Evolutionary conservation across 305 asterid species (phyloP).

Genomic region (Solanum hybrid): DNA sequence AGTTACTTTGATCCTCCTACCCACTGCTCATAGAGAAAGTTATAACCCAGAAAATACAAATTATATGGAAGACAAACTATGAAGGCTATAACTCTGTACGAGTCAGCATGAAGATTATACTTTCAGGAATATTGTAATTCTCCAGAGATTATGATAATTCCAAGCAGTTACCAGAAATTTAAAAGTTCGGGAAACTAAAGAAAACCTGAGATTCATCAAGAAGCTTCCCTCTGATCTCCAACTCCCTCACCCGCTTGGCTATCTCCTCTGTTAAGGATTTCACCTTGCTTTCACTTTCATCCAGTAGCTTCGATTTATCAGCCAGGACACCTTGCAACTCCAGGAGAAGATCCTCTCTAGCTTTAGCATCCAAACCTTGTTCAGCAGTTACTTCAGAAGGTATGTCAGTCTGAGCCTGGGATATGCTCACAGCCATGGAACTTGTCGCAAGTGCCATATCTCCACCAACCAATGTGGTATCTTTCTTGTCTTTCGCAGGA

Average conservation of each 20-base stretch:
- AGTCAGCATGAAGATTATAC: not conserved
- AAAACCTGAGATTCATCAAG: conserved; percentile 97
- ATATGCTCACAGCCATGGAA: conserved; percentile 77
- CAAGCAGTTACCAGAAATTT: not conserved
- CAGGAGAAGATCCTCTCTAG: conserved; percentile 29
- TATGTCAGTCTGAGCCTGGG: conserved; percentile 38
- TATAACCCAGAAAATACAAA: not conserved
- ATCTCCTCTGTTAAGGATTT: conserved; percentile 53
- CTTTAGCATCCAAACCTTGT: conserved; percentile 37
- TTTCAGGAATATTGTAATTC: not conserved
- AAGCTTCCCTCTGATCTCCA: conserved; percentile 73
- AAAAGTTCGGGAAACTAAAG: not conserved
- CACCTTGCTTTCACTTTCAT: conserved; percentile 51
- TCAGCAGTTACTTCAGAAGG: conserved; percentile 31
- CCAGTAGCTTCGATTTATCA: conserved; percentile 57
- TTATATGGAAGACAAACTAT: not conserved
- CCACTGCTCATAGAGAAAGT: not conserved
- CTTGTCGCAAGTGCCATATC: conserved; percentile 44
- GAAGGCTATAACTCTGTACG: not conserved
- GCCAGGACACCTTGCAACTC: conserved; percentile 47
- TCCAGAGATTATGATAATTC: not conserved
- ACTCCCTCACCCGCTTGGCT: conserved; percentile 54
- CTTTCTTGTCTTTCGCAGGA: conserved; percentile 46
- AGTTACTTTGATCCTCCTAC: not conserved
- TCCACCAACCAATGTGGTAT: conserved; percentile 27